A percentile compares a stretch with the other conserved stretches of the same genome.
Evolutionary conservation across 2,329 filamentous ascomycete species (phyloP).

Genomic region (Hypomyces perniciosus): DNA sequence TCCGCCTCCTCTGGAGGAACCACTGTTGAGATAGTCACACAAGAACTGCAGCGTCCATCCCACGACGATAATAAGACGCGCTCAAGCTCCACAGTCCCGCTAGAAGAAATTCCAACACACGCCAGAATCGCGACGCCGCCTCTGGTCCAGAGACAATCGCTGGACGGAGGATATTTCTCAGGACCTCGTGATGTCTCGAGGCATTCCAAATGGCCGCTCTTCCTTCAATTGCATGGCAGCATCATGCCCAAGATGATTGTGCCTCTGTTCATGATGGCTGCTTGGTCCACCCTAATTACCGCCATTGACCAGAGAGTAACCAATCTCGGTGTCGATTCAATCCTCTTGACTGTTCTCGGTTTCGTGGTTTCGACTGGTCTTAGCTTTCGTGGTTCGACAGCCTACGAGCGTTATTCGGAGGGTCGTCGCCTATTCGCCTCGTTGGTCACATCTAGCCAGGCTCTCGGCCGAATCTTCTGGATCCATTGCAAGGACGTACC

Average conservation of each 20-base stretch:
- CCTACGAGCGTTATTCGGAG: conserved; percentile 67
- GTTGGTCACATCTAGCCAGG: conserved; percentile 55
- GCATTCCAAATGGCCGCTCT: conserved; percentile 72
- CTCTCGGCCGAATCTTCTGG: conserved; percentile 76
- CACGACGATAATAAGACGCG: no score
- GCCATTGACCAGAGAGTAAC: conserved; percentile 43
- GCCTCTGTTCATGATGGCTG: conserved; percentile 55
- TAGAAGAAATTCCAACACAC: no score
- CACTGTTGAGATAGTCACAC: no score
- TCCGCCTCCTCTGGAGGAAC: no score
- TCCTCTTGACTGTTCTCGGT: conserved; percentile 68
- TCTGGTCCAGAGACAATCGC: conserved; percentile 27
- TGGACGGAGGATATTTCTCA: conserved; percentile 57
- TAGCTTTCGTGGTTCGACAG: conserved; percentile 70
- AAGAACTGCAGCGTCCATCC: no score
- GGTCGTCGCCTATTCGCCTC: conserved; percentile 59
- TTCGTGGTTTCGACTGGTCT: conserved; percentile 76
- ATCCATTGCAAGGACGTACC: conserved; percentile 61
- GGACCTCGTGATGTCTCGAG: conserved; percentile 64
- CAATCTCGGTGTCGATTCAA: conserved; percentile 28
- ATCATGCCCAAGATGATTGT: conserved; percentile 69
- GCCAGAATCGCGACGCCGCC: conserved; percentile 18
- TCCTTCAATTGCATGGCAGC: conserved; percentile 70
- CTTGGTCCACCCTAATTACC: conserved; percentile 63
- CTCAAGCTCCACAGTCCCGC: not conserved